Evolutionary conservation across 768 basidiomycete species (phyloP).

Genomic region (Strobilomyces echinocephalus): DNA sequence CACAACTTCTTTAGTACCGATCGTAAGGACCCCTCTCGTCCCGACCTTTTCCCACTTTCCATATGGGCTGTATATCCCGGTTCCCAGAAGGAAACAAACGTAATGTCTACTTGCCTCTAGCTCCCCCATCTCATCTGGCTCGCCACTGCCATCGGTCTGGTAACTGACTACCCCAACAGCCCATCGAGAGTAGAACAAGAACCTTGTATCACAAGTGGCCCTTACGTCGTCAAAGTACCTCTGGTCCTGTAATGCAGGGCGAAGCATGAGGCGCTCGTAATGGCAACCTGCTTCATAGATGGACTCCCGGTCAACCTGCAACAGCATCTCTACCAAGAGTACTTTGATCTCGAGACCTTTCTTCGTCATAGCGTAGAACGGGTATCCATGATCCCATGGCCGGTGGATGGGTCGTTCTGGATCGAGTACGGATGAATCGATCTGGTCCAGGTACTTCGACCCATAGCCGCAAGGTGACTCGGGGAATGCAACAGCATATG

Average conservation of each 20-base stretch:
- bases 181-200: conserved; percentile 4
- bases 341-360: conserved; percentile 5
- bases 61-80: conserved; percentile 5
- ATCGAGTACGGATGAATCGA: not conserved
- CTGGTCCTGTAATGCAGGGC: not conserved
- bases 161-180: conserved; percentile 8
- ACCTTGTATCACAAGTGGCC: conserved; percentile 2
- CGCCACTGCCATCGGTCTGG: not conserved
- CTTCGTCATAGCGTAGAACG: conserved; percentile 3
- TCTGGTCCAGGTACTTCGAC: not conserved
- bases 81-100: conserved; percentile 5
- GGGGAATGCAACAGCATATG: conserved; percentile 3
- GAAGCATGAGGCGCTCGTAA: not conserved
- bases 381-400: conserved; percentile 6
- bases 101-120: not conserved
- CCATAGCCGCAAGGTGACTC: conserved; percentile 5
- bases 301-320: not conserved
- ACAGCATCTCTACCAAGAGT: conserved; percentile 6
- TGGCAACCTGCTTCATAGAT: not conserved
- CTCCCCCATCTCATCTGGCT: not conserved
- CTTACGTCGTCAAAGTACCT: not conserved
- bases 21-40: conserved; percentile 1
- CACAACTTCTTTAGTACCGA: conserved; percentile 2
- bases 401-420: conserved; percentile 4
- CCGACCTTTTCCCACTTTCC: conserved; percentile 6